A percentile compares a stretch with the other conserved stretches of the same genome.
These are phyloP conservation scores for Gymnopilus dilepis DNA, from an alignment of 768 basidiomycete species.

Conservation along the genomic window DNA sequence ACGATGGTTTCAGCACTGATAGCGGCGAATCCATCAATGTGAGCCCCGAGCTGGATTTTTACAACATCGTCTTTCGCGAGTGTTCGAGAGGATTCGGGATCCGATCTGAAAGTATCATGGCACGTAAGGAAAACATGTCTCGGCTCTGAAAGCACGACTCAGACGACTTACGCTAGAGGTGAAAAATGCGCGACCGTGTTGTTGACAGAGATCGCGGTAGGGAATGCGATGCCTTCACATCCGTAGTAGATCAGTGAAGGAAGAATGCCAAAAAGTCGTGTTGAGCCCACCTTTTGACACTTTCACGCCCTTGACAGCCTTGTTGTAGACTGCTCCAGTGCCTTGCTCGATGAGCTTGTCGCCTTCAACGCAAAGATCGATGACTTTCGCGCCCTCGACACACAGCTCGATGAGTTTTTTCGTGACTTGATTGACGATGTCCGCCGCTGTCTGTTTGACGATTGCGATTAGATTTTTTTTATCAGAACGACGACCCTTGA, in stretches of 20 bases:
- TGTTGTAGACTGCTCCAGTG: conserved; percentile 88
- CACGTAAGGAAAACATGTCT: conserved; percentile 14
- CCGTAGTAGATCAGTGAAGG: background rate
- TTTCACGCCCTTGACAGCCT: conserved; percentile 86
- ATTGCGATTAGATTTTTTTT: conserved; percentile 34
- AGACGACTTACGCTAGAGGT: conserved; percentile 80
- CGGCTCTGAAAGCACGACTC: conserved; percentile 25
- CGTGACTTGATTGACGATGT: conserved; percentile 84
- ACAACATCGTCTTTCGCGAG: conserved; percentile 91
- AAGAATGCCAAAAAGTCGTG: background rate
- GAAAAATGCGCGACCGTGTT: conserved; percentile 96
- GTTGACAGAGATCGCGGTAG: conserved; percentile 93
- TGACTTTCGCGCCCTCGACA: conserved; percentile 82
- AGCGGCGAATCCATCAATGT: conserved; percentile 96
- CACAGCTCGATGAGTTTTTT: conserved; percentile 81
- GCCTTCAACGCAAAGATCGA: conserved; percentile 92
- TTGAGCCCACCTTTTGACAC: conserved; percentile 75
- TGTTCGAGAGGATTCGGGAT: conserved; percentile 67
- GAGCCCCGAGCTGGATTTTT: conserved; percentile 94
- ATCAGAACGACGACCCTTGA: conserved; percentile 17
- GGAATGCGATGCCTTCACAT: conserved; percentile 86
- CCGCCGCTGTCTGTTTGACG: conserved; percentile 76
- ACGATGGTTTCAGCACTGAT: conserved; percentile 94
- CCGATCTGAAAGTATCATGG: conserved; percentile 57
- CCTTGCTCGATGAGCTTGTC: conserved; percentile 92